Conservation (phyloP, 2,329 filamentous ascomycete genomes). For the Aspergillus hiratsukae region DNA sequence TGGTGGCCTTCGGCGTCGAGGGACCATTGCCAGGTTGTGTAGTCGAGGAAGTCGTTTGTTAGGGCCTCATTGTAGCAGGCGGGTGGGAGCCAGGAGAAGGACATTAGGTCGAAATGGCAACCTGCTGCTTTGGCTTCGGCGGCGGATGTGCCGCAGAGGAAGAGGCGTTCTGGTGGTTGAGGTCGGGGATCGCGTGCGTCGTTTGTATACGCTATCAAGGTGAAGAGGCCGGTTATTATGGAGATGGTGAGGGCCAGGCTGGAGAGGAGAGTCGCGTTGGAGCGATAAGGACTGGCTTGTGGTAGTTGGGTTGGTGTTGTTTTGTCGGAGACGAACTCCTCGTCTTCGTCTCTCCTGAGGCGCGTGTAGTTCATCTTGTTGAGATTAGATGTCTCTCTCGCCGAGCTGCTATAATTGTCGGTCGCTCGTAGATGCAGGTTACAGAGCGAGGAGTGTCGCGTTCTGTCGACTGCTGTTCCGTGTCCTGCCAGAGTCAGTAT, state of each 20-base stretch:
- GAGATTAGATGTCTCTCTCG: neutral
- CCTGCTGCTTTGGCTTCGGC: slow-evolving; percentile 14
- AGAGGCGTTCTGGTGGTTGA: neutral
- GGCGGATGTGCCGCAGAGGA: slow-evolving; percentile 6
- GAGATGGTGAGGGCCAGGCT: neutral
- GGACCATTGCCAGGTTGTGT: slow-evolving; percentile 9
- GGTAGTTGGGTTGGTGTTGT: neutral
- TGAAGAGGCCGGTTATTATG: neutral
- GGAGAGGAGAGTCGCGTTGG: neutral
- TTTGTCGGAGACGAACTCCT: neutral
- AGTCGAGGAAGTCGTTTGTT: slow-evolving; percentile 13
- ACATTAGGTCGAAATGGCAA: slow-evolving; percentile 24
- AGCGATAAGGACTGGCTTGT: neutral
- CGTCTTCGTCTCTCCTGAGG: neutral
- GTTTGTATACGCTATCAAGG: neutral
- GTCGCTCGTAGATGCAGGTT: neutral
- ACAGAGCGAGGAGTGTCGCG: neutral
- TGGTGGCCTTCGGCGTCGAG: slow-evolving; percentile 1
- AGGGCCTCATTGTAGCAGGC: slow-evolving; percentile 22
- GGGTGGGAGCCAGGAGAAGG: slow-evolving; percentile 21
- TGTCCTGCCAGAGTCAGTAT: neutral
- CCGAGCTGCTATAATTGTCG: neutral
- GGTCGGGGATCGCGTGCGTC: neutral
- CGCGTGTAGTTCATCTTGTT: neutral
- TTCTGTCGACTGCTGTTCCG: neutral